Evolutionary conservation across 78 protist species (phyloP).

Genomic region (Dictyostelium discoideum): dicty_2.7 NC_007090.3:3334501-3335000

Average conservation of each 20-base stretch:
- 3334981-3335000: slow-evolving; percentile 72
- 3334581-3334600: slow-evolving; percentile 76
- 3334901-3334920: too few relatives aligned
- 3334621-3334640: slow-evolving; percentile 74
- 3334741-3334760: too few relatives aligned
- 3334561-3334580: slow-evolving; percentile 78
- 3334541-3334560: slow-evolving; percentile 75
- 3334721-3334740: slow-evolving; percentile 83
- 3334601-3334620: slow-evolving; percentile 72
- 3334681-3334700: slow-evolving; percentile 72
- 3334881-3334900: too few relatives aligned
- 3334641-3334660: slow-evolving; percentile 71
- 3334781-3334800: not conserved
- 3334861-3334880: too few relatives aligned
- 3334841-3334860: not conserved
- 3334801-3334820: too few relatives aligned
- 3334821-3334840: too few relatives aligned
- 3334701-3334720: slow-evolving; percentile 79
- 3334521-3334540: slow-evolving; percentile 74
- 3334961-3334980: slow-evolving; percentile 68
- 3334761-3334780: too few relatives aligned
- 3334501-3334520: slow-evolving; percentile 79
- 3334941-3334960: slow-evolving; percentile 45
- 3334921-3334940: not conserved
- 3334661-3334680: slow-evolving; percentile 73